Evolutionary conservation across 164 flowering plant species (phyloP).

Genomic region (Malania oleifera): DNA sequence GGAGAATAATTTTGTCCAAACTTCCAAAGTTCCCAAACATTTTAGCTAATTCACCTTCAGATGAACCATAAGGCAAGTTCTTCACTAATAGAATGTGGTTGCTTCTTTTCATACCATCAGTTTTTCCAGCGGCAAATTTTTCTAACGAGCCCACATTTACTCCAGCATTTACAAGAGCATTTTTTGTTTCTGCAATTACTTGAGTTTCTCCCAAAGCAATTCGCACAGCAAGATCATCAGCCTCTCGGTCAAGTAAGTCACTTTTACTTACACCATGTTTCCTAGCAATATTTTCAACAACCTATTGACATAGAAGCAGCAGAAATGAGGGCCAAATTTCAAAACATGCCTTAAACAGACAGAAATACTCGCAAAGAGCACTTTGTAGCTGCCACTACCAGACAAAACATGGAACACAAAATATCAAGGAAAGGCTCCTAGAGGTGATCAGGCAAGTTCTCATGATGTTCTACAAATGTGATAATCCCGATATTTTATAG

Average conservation of each 20-base stretch:
- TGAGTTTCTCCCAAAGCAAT: slow-evolving; percentile 89
- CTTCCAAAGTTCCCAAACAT: slow-evolving; percentile 89
- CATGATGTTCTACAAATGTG: too few relatives aligned
- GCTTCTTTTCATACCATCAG: slow-evolving; percentile 66
- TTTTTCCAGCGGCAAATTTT: slow-evolving; percentile 57
- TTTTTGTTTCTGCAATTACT: slow-evolving; percentile 86
- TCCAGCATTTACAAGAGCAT: slow-evolving; percentile 72
- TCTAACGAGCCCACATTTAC: slow-evolving; percentile 70
- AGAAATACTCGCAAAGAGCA: neutral
- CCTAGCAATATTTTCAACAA: slow-evolving; percentile 87
- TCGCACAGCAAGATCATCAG: slow-evolving; percentile 89
- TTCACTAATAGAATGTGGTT: slow-evolving; percentile 79
- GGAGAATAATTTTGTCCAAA: slow-evolving; percentile 79
- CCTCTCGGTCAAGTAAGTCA: slow-evolving; percentile 75
- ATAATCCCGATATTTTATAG: too few relatives aligned
- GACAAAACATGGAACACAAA: neutral
- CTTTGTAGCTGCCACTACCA: neutral
- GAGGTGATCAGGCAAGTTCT: too few relatives aligned
- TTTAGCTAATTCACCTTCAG: slow-evolving; percentile 66
- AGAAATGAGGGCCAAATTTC: neutral
- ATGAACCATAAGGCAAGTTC: slow-evolving; percentile 88
- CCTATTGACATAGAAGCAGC: slow-evolving; percentile 32
- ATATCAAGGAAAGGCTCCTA: neutral
- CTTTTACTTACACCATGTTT: slow-evolving; percentile 79
- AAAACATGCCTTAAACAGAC: neutral